A percentile compares a stretch with the other conserved stretches of the same genome.
Evolutionary conservation across 768 basidiomycete genomes (phyloP).

Genomic region (Cantharellus anzutake): DNA sequence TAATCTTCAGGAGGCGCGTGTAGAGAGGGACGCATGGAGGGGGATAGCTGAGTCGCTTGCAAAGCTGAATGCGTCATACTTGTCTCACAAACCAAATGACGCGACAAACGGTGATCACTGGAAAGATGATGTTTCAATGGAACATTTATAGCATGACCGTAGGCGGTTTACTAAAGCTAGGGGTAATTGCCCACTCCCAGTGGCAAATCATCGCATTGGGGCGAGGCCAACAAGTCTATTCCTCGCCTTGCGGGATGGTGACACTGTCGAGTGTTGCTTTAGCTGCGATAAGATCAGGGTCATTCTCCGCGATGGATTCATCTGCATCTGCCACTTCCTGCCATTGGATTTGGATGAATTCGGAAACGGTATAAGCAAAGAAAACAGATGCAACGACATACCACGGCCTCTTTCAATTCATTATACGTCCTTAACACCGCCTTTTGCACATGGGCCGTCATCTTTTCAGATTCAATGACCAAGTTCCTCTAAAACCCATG

Average conservation of each 20-base stretch:
- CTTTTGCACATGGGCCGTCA: conserved; percentile 48
- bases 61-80: too few relatives aligned
- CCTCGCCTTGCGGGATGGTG: conserved; percentile 9
- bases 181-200: too few relatives aligned
- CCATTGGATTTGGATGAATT: background rate
- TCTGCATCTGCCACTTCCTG: conserved; percentile 23
- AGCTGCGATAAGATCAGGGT: conserved; percentile 2
- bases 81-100: too few relatives aligned
- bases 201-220: too few relatives aligned
- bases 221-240: too few relatives aligned
- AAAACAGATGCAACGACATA: conserved; percentile 23
- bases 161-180: too few relatives aligned
- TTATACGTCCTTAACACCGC: conserved; percentile 42
- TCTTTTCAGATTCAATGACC: conserved; percentile 60
- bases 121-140: too few relatives aligned
- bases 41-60: conserved; percentile 5
- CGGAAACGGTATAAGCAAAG: conserved; percentile 1
- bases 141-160: too few relatives aligned
- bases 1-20: conserved; percentile 7
- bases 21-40: conserved; percentile 8
- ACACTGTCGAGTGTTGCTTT: conserved; percentile 2
- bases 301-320: conserved; percentile 8
- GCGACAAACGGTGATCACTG: too few relatives aligned
- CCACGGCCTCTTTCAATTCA: conserved; percentile 47
- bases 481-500: conserved; percentile 31